Conservation (phyloP, 2,329 filamentous ascomycete species). For the Monosporascus sp. region DNA sequence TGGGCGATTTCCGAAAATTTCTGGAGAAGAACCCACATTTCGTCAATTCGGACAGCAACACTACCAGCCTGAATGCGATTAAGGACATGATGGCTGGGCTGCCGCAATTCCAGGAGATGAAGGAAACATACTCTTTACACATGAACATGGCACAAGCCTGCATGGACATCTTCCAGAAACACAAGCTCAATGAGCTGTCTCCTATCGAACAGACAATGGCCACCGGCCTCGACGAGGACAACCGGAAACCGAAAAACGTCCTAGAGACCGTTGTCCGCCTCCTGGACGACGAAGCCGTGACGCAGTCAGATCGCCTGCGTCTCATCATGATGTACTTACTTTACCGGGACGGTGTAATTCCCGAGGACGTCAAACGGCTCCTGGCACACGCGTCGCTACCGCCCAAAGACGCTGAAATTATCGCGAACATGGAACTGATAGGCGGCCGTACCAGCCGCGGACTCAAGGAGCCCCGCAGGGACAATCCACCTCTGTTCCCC, state of each 20-base stretch:
- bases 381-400: slow-evolving; percentile 78
- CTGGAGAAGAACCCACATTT: slow-evolving; percentile 89
- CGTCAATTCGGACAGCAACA: slow-evolving; percentile 64
- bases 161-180: slow-evolving; percentile 85
- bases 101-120: slow-evolving; percentile 91
- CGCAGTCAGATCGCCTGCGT: slow-evolving; percentile 69
- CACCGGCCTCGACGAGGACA: slow-evolving; percentile 89
- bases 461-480: slow-evolving; percentile 71
- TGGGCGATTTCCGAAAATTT: slow-evolving; percentile 89
- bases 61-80: slow-evolving; percentile 80
- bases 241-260: slow-evolving; percentile 83
- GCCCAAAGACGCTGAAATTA: slow-evolving; percentile 63
- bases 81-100: slow-evolving; percentile 95
- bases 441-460: slow-evolving; percentile 65
- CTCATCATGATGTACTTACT: slow-evolving; percentile 82
- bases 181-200: slow-evolving; percentile 81
- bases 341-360: slow-evolving; percentile 78
- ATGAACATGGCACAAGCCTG: slow-evolving; percentile 95
- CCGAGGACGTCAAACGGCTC: slow-evolving; percentile 78
- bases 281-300: slow-evolving; percentile 77
- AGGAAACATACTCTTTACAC: slow-evolving; percentile 90
- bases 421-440: slow-evolving; percentile 75
- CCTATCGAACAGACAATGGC: slow-evolving; percentile 85
- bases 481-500: slow-evolving; percentile 64
- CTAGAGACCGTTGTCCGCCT: slow-evolving; percentile 79